Conservation (phyloP, 768 basidiomycete species). For the Suillus subluteus region DNA sequence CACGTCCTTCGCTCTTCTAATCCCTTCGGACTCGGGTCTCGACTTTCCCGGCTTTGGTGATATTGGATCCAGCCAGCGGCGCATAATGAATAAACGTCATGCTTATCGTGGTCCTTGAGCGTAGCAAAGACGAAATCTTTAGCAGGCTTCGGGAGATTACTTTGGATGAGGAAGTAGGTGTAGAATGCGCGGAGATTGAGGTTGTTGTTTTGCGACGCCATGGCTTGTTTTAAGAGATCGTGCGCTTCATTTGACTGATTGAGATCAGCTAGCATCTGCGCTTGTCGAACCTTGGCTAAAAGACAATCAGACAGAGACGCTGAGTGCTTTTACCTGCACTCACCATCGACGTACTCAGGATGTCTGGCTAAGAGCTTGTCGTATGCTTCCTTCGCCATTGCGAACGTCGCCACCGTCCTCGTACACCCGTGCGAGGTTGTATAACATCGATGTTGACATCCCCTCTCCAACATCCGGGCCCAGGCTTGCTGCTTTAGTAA, state of each 20-base stretch:
- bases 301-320: constrained; percentile 16
- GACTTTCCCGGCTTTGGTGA: constrained; percentile 81
- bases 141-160: constrained; percentile 68
- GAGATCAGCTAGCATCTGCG: constrained; percentile 71
- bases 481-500: constrained; percentile 57
- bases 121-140: constrained; percentile 91
- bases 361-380: constrained; percentile 86
- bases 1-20: constrained; percentile 67
- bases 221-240: constrained; percentile 86
- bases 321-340: constrained; percentile 29
- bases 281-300: constrained; percentile 90
- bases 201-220: constrained; percentile 75
- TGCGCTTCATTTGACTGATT: constrained; percentile 84
- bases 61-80: constrained; percentile 89
- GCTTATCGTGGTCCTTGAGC: constrained; percentile 81
- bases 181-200: constrained; percentile 92
- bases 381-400: constrained; percentile 82
- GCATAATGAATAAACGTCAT: constrained; percentile 91
- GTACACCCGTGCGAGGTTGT: constrained; percentile 90
- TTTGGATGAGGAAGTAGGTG: constrained; percentile 88
- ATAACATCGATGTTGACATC: constrained; percentile 81
- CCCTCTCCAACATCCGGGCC: constrained; percentile 58
- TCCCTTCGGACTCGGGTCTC: constrained; percentile 59
- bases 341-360: constrained; percentile 96
- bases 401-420: constrained; percentile 80